Evolutionary conservation across 495 filamentous ascomycete genomes (phyloP).

Genomic region (Hamigera avellanea): DNA sequence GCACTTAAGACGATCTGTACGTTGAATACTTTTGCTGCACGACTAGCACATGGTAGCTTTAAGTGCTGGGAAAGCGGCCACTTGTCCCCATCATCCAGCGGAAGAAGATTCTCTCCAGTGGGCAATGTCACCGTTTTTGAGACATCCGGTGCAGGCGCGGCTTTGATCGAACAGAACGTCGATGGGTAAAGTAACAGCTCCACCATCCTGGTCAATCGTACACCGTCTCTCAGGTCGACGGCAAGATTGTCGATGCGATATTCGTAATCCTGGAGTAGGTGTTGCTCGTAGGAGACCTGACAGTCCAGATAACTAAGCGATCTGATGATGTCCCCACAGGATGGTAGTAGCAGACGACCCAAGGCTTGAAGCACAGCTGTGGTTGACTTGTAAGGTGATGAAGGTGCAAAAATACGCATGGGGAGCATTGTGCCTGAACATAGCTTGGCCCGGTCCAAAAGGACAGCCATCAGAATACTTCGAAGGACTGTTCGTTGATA

Average conservation of each 20-base stretch:
- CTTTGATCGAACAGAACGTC: slow-evolving; percentile 7
- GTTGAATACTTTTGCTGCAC: slow-evolving; percentile 51
- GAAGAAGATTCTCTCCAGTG: slow-evolving; percentile 19
- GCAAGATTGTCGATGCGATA: slow-evolving; percentile 51
- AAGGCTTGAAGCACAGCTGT: slow-evolving; percentile 40
- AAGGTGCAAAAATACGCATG: slow-evolving; percentile 31
- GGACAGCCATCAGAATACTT: slow-evolving; percentile 48
- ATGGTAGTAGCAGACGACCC: slow-evolving; percentile 42
- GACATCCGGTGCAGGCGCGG: slow-evolving; percentile 11
- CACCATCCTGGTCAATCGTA: slow-evolving; percentile 47
- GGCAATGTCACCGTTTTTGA: slow-evolving; percentile 26
- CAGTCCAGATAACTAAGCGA: slow-evolving; percentile 46
- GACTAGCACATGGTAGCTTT: slow-evolving; percentile 46
- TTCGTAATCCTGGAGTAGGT: slow-evolving; percentile 46
- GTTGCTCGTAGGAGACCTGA: slow-evolving; percentile 40
- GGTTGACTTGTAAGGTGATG: slow-evolving; percentile 47
- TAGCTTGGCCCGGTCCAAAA: slow-evolving; percentile 42
- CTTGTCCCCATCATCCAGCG: slow-evolving; percentile 7
- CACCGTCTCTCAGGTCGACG: slow-evolving; percentile 52
- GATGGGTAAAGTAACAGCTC: slow-evolving; percentile 44
- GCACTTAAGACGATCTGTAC: slow-evolving; percentile 46
- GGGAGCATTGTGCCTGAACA: slow-evolving; percentile 16
- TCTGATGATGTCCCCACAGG: slow-evolving; percentile 45
- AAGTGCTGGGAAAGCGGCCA: slow-evolving; percentile 46
- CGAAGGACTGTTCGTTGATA: slow-evolving; percentile 48